Percentiles rank a stretch among this genome's conserved stretches.
phyloP scores from a whole-genome alignment of 192 early-diverging fungal genomes.

The Chytriomyces sp. region DNA sequence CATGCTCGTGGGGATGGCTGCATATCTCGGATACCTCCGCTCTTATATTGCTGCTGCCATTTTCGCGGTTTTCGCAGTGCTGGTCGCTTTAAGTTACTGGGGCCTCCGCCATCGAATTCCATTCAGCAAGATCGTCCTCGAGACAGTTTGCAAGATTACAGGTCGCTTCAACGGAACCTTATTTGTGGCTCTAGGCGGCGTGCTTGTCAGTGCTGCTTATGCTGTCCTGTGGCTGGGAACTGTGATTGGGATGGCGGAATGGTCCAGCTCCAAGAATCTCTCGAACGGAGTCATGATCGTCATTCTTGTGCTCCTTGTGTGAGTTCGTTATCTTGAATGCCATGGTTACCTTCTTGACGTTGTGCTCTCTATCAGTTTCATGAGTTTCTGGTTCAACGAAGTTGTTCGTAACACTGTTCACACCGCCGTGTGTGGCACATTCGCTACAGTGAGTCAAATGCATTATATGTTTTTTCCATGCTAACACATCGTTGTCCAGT shows the following conservation, averaged over 20 bases:
- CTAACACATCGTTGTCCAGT: constrained; percentile 8
- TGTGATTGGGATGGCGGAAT: constrained; percentile 67
- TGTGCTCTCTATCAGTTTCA: constrained; percentile 42
- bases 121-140: constrained; percentile 65
- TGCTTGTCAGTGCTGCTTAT: constrained; percentile 70
- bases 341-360: background rate
- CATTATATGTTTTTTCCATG: background rate
- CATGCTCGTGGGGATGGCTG: constrained; percentile 39
- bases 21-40: constrained; percentile 25
- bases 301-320: constrained; percentile 27
- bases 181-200: constrained; percentile 70
- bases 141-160: constrained; percentile 78
- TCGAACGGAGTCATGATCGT: constrained; percentile 31
- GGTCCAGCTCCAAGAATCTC: constrained; percentile 48
- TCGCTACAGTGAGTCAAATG: constrained; percentile 55
- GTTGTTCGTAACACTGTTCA: constrained; percentile 73
- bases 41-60: constrained; percentile 35
- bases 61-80: constrained; percentile 40
- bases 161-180: constrained; percentile 80
- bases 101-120: constrained; percentile 48
- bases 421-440: constrained; percentile 78
- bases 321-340: constrained; percentile 24
- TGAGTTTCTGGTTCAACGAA: constrained; percentile 71
- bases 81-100: constrained; percentile 47
- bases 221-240: constrained; percentile 69